Evolutionary conservation across 176 grass and related monocot species (phyloP).

Genomic region (Musa schizocarpa): DNA sequence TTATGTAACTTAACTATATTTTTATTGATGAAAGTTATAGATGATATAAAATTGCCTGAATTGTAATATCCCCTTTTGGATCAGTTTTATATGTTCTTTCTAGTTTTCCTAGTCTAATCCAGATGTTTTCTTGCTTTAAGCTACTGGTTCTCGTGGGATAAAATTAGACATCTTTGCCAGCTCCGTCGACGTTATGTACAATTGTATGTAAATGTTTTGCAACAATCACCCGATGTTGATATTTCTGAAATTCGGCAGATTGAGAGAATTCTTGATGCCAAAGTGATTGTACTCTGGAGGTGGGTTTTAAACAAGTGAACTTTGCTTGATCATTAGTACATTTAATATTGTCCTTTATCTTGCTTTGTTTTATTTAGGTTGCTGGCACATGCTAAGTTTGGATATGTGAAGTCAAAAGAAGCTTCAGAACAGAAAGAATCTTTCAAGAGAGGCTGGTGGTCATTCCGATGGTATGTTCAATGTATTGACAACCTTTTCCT

Average conservation of each 20-base stretch:
- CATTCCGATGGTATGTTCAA: slow-evolving; percentile 64
- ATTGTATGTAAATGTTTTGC: slow-evolving; percentile 63
- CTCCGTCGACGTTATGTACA: slow-evolving; percentile 89
- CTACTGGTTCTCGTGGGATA: slow-evolving; percentile 76
- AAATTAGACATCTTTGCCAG: slow-evolving; percentile 83
- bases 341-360: slow-evolving; percentile 4
- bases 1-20: slow-evolving; percentile 11
- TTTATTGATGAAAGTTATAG: slow-evolving; percentile 29
- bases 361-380: slow-evolving; percentile 48
- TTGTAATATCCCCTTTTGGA: too few species aligned
- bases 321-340: slow-evolving; percentile 4
- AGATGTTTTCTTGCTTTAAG: slow-evolving; percentile 23
- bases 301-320: slow-evolving; percentile 15
- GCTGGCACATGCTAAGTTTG: slow-evolving; percentile 94
- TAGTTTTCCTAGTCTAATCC: slow-evolving; percentile 6
- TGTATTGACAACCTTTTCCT: neutral
- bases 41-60: neutral
- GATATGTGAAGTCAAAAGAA: slow-evolving; percentile 78
- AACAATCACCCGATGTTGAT: slow-evolving; percentile 60
- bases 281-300: slow-evolving; percentile 98
- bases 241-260: slow-evolving; percentile 76
- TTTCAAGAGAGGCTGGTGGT: slow-evolving; percentile 81
- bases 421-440: slow-evolving; percentile 53
- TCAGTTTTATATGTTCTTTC: neutral
- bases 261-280: slow-evolving; percentile 83